A percentile compares a stretch with the other conserved stretches of the same genome.
These are phyloP conservation scores for Gautieria morchelliformis DNA, from an alignment of 768 basidiomycete genomes.

Conservation along the genomic window DNA sequence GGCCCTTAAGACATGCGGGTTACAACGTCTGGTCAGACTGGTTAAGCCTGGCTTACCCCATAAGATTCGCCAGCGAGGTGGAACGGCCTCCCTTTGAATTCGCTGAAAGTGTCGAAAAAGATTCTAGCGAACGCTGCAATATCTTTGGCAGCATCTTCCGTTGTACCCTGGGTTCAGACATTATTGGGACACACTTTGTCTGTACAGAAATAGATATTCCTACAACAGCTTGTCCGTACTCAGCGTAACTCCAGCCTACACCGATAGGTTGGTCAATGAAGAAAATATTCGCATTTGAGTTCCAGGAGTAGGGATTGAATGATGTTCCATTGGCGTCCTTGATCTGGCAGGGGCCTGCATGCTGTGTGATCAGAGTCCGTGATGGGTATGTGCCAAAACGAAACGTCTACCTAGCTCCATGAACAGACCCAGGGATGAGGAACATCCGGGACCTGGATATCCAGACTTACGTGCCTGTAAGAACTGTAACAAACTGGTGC, in stretches of 20 bases:
- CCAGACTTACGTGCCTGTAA: neutral
- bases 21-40: no score
- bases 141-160: slow-evolving; percentile 60
- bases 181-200: no score
- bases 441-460: slow-evolving; percentile 42
- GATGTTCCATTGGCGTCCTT: slow-evolving; percentile 41
- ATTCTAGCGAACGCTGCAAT: slow-evolving; percentile 62
- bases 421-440: slow-evolving; percentile 51
- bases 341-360: slow-evolving; percentile 57
- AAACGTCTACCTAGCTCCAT: slow-evolving; percentile 44
- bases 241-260: slow-evolving; percentile 65
- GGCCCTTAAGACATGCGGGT: slow-evolving; percentile 32
- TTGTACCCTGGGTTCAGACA: slow-evolving; percentile 23
- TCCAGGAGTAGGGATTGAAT: slow-evolving; percentile 60
- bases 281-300: slow-evolving; percentile 57
- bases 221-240: slow-evolving; percentile 50
- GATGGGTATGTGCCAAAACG: neutral
- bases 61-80: slow-evolving; percentile 56
- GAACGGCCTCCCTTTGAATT: slow-evolving; percentile 59
- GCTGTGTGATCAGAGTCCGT: no score
- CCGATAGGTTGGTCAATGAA: slow-evolving; percentile 66
- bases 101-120: slow-evolving; percentile 64
- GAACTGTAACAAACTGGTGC: neutral
- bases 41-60: slow-evolving; percentile 25
- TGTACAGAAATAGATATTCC: no score